Evolutionary conservation across 2,329 filamentous ascomycete genomes (phyloP).

Genomic region (Rutstroemia sydowiana): DNA sequence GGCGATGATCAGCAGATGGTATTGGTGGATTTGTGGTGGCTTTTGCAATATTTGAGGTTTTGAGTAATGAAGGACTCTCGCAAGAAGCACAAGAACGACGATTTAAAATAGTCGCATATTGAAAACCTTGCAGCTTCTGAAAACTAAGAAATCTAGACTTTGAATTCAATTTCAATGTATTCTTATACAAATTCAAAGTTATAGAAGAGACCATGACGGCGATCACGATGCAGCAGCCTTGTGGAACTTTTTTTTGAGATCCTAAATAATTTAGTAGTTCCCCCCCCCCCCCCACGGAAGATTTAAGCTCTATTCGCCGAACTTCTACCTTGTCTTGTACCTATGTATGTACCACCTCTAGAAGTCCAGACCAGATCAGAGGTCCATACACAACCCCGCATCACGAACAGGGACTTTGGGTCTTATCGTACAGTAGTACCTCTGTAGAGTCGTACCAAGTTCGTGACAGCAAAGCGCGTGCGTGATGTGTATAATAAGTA

Average conservation of each 20-base stretch:
- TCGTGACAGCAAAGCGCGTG: background rate
- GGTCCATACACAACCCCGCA: background rate
- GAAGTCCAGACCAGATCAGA: no score
- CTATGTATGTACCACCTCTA: no score
- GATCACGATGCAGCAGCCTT: background rate
- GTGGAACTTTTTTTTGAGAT: background rate
- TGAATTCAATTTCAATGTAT: background rate
- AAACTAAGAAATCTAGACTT: constrained; percentile 10
- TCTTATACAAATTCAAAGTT: constrained; percentile 22
- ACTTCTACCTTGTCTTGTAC: no score
- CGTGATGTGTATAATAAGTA: no score
- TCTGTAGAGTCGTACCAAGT: background rate
- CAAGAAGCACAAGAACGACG: constrained; percentile 29
- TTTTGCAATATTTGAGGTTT: background rate
- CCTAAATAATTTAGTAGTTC: background rate
- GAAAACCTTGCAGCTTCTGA: background rate
- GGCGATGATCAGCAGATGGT: constrained; percentile 45
- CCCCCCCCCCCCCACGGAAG: background rate
- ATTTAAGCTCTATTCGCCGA: background rate
- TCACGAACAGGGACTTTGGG: background rate
- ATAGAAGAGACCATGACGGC: constrained; percentile 28
- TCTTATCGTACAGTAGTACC: no score
- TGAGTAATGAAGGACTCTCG: constrained; percentile 13
- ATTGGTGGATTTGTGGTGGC: constrained; percentile 10
- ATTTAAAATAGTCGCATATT: constrained; percentile 13